Evolutionary conservation across 2,329 filamentous ascomycete species (phyloP), one percentile per base, ranked within the genome.

Genomic region (Colletotrichum orchidophilum): DNA sequence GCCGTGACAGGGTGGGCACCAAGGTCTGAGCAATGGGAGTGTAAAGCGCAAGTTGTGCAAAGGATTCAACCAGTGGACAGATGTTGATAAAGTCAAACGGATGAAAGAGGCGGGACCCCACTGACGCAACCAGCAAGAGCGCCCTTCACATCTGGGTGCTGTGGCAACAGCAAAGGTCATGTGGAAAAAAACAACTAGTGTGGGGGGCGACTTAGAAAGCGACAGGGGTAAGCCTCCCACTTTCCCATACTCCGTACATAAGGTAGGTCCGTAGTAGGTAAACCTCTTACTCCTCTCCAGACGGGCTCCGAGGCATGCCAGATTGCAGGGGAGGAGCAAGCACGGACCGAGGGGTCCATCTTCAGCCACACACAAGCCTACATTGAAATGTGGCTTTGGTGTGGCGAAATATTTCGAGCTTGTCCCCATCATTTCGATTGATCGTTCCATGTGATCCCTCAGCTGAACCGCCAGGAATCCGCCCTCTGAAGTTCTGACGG

Each of bases 151-250:
- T 82, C 80, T 81, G 58, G 69, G 65, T 69, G 69, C 64, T 71
- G 81, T 82, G 80, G 81, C 81, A 82, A 82, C 80, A 75, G 39
- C 39, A 63, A 15, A 62, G 66, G 66, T 72, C 70, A 70, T 63
- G 70, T 60, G 70, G 58, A 13, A 46, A 60, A 62, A 71, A 71
- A 69, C 39, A 71, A 46, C 57, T 61, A 71, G 53, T 68, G 68
- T 71, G 69, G 64, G 63, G 50, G 68, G 35, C 53, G 49, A 54
- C 29, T 31, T 27, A n/a, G 33, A 31, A 53, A 31, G 31, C 3
- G 64, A 60, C 49, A 55, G 57, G 60, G 55, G 59, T 24, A 33
- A 31, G n/a, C 13, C 29, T n/a, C n/a, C n/a, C n/a, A n/a, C 15
- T 18, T 21, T 62, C 18, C 49, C n/a, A n/a, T n/a, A n/a, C n/a